Evolutionary conservation across 2,329 filamentous ascomycete species (phyloP), one percentile per base, ranked within the genome.

Genomic region (Aspergillus fumigatiaffinis): DNA sequence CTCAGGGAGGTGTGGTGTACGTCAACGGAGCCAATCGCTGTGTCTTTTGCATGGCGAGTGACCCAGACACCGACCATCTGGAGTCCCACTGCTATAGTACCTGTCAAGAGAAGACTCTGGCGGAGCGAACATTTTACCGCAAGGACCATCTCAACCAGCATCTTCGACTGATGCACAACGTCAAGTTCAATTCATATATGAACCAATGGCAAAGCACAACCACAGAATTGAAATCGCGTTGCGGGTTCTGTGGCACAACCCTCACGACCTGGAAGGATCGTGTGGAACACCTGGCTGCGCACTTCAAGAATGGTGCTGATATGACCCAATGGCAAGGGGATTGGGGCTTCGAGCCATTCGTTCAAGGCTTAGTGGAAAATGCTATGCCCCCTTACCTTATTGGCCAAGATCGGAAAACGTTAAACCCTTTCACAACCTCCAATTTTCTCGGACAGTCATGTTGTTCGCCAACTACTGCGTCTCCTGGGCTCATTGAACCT

Each of bases 101-200:
- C 28, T 87, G 85, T 64, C 81, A 84, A 62, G 83, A 86, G 61
- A 87, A 87, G 67, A 82, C 82, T 3, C 61, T 80, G 1, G 80
- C 84, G 49, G 82, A 85, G 56, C 78, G 84, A 38, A 86, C 82
- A 0, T 87, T 86, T 67, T 86, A 84, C 64, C 76, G 84, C 26
- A 86, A 86, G 68, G 84, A 87, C 63, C 84, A 87, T 64, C 76
- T 87, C 12, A 79, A 83, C 51, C 84, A 87, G 64, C 84, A 87
- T 67, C 70, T 86, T 32, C 78, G 83, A 38, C 72, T 86, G 53
- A 84, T 86, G 77, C 84, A 87, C 65, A 77, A 79, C 59, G 81
- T 80, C 62, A 83, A 82, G 60, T 79, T 85, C 68, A 76, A 76
- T 2, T 63, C 76, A 1, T 77, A 75, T 53, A 86, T 86, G 83